Base-by-base conservation (phyloP, 805 yeast genomes). In the Candida ovalis region DNA sequence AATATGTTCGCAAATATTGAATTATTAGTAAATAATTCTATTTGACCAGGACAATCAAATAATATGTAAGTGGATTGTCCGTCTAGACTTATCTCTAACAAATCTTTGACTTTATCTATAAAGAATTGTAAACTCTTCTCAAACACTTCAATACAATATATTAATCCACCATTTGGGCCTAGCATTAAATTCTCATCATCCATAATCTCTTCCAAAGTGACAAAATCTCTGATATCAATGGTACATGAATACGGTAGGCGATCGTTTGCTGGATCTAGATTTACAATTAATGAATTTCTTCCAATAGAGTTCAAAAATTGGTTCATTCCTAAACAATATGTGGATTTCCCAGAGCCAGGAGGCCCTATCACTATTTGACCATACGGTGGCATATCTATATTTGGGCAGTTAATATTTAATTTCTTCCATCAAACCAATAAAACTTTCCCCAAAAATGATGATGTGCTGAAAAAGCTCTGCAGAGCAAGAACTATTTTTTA, bases 311-410 rank as follows among this genome's bases (percentile, higher is more conserved):
- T 85, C 58, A 92, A 76, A 66, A 94, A 94, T 71, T 94, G 98
- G 54, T 78, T 78, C 82, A 92, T 82, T 39, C 99, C 99, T 64
- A 82, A 74, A 65, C 97, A 91, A 64, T 88, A 94, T 0, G 99
- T 95, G 0, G 97, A 88, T 62, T 94, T 94, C 1, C 99, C 99
- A 0, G 96, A 78, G 1, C 99, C 99, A 0, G 99, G 99, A 0
- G 99, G 98, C 0, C 99, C 99, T 35, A 94, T 89, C 9, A 92
- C 91, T 9, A 94, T 80, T 68, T 94, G 97, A 3, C 96, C 97
- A 66, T 87, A 87, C 13, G 71, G 69, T 8, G 82, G 72, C 83
- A 79, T 76, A 22, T 45, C 15, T 27, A 40, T 12, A 24, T 24
- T 5, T 21, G 23, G 4, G 18, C 36, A 17, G 24, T 18, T 40